A percentile compares a stretch with the other conserved stretches of the same genome.
Evolutionary conservation across 768 basidiomycete genomes (phyloP).

Genomic region (Boletales sp.): DNA sequence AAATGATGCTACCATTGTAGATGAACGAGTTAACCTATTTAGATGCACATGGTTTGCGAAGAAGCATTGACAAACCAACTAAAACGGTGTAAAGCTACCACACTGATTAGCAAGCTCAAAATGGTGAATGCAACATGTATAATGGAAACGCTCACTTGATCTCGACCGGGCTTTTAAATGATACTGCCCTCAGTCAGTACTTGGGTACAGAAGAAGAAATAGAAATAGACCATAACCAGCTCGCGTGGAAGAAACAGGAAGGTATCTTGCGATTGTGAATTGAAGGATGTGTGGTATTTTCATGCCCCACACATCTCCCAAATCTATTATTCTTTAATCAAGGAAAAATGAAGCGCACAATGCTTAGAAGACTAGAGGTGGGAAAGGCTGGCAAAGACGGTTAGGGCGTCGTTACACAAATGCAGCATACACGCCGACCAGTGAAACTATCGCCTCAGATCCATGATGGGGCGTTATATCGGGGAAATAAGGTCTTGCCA

Average conservation of each 20-base stretch:
- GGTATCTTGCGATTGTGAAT: slow-evolving; percentile 26
- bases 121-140: background rate
- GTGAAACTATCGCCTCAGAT: too few relatives aligned
- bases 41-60: background rate
- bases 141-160: slow-evolving; percentile 2
- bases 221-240: slow-evolving; percentile 16
- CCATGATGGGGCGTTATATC: too few relatives aligned
- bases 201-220: background rate
- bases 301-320: slow-evolving; percentile 21
- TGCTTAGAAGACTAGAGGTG: slow-evolving; percentile 20
- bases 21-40: slow-evolving; percentile 6
- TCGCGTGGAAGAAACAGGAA: slow-evolving; percentile 19
- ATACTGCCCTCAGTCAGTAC: background rate
- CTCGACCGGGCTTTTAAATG: slow-evolving; percentile 7
- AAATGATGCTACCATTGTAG: slow-evolving; percentile 14
- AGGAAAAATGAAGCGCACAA: slow-evolving; percentile 1
- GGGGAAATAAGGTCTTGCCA: too few relatives aligned
- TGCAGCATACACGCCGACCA: background rate
- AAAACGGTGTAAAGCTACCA: slow-evolving; percentile 13
- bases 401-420: slow-evolving; percentile 1
- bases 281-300: slow-evolving; percentile 18
- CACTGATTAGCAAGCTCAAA: slow-evolving; percentile 11
- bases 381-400: slow-evolving; percentile 1
- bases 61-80: slow-evolving; percentile 8
- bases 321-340: background rate